Conservation (phyloP, 352 stramenopile genomes). For the Phytophthora niederhauseri region DNA sequence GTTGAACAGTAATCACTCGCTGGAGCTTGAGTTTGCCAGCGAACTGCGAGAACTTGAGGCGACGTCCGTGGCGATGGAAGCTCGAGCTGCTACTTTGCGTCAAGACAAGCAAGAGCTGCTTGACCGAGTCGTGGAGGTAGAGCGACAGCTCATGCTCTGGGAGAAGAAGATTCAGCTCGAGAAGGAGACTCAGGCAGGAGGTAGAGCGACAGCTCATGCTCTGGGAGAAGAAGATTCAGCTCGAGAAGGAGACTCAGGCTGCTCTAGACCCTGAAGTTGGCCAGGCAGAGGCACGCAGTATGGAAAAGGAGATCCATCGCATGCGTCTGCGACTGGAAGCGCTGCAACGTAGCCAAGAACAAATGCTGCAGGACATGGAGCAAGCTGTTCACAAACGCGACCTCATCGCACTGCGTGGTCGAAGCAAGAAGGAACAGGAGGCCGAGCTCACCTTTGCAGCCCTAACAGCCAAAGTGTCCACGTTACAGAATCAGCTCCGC, state of each 20-base stretch:
- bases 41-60: constrained; percentile 93
- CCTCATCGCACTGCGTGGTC: constrained; percentile 90
- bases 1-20: constrained; percentile 86
- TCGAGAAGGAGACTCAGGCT: constrained; percentile 96
- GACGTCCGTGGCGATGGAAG: constrained; percentile 75
- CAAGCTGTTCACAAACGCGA: constrained; percentile 94
- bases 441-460: constrained; percentile 83
- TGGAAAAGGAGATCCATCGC: constrained; percentile 97
- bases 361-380: constrained; percentile 96
- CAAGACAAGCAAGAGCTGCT: constrained; percentile 88
- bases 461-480: constrained; percentile 87
- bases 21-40: constrained; percentile 92
- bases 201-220: constrained; percentile 93
- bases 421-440: constrained; percentile 75
- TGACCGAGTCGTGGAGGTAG: constrained; percentile 90
- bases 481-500: constrained; percentile 71
- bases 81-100: constrained; percentile 73
- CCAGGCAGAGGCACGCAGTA: constrained; percentile 89
- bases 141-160: constrained; percentile 95
- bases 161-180: constrained; percentile 98
- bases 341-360: constrained; percentile 92
- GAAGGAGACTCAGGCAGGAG: constrained; percentile 95
- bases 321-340: constrained; percentile 94
- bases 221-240: constrained; percentile 97
- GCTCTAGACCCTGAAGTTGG: constrained; percentile 93